These are phyloP conservation scores for Ceratocystis variospora DNA, from an alignment of 2,329 filamentous ascomycete genomes.

Conservation along the genomic window DNA sequence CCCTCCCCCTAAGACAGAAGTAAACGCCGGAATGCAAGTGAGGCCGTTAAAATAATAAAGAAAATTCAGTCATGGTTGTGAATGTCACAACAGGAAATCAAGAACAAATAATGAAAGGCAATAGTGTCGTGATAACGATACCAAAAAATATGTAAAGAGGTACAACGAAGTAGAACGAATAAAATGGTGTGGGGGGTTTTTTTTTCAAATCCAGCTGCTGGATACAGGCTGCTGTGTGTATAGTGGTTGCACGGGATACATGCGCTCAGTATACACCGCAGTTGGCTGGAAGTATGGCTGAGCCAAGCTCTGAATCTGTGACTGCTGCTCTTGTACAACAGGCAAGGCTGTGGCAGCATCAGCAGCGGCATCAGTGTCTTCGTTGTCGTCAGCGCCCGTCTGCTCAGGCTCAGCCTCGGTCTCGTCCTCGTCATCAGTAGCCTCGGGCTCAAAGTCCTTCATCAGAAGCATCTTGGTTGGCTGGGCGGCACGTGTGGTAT, in stretches of 20 bases:
- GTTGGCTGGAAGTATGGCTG: constrained; percentile 1
- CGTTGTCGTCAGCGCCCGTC: constrained; percentile 1
- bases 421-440: constrained; percentile 35
- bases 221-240: background rate
- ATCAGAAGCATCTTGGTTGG: constrained; percentile 63
- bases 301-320: background rate
- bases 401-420: constrained; percentile 26
- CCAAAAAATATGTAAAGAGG: background rate
- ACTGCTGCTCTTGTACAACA: background rate
- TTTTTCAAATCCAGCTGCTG: constrained; percentile 2
- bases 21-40: background rate
- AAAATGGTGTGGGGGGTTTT: background rate
- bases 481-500: constrained; percentile 33
- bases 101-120: background rate
- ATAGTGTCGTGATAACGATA: background rate
- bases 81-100: background rate
- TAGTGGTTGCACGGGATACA: background rate
- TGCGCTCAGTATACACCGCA: background rate
- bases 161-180: background rate
- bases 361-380: constrained; percentile 4
- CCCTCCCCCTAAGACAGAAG: background rate
- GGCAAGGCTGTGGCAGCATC: background rate
- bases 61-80: background rate
- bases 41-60: background rate
- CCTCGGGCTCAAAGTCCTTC: constrained; percentile 62